phyloP scores from a whole-genome alignment of 306 rosid species.

The Quercus rubra region DNA sequence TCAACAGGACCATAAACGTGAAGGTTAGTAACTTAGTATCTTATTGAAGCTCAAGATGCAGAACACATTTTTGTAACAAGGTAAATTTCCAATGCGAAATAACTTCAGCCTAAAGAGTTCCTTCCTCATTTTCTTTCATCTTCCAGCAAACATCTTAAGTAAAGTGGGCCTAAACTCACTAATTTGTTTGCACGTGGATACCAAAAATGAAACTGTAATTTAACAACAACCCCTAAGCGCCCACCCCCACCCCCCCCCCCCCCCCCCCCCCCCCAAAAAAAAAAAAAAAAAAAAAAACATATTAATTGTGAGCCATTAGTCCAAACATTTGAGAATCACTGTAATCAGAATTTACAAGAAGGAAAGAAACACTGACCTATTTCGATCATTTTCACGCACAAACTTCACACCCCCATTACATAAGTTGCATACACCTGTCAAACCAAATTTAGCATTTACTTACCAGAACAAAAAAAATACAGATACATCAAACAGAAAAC shows the following conservation, averaged over 20 bases:
- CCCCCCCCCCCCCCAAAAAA: too few species aligned
- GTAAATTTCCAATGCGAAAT: neutral
- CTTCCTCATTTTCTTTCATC: neutral
- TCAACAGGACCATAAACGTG: neutral
- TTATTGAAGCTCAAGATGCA: neutral
- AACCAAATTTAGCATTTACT: neutral
- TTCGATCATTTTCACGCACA: slow-evolving; percentile 75
- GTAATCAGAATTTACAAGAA: slow-evolving; percentile 1
- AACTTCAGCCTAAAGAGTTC: neutral
- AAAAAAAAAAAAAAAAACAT: neutral
- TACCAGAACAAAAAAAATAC: too few species aligned
- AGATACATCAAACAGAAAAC: neutral
- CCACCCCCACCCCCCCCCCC: too few species aligned
- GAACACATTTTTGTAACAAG: neutral
- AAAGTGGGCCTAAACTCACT: neutral
- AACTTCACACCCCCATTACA: slow-evolving; percentile 94
- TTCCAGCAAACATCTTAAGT: neutral
- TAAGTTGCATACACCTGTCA: slow-evolving; percentile 80
- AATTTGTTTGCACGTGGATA: neutral
- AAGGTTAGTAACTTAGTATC: neutral
- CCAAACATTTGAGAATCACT: neutral
- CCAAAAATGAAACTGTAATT: neutral
- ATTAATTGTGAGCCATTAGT: neutral
- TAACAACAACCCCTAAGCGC: neutral
- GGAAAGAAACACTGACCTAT: slow-evolving; percentile 37